Conservation (phyloP, 768 basidiomycete species). For the Lentinus brumalis region DNA sequence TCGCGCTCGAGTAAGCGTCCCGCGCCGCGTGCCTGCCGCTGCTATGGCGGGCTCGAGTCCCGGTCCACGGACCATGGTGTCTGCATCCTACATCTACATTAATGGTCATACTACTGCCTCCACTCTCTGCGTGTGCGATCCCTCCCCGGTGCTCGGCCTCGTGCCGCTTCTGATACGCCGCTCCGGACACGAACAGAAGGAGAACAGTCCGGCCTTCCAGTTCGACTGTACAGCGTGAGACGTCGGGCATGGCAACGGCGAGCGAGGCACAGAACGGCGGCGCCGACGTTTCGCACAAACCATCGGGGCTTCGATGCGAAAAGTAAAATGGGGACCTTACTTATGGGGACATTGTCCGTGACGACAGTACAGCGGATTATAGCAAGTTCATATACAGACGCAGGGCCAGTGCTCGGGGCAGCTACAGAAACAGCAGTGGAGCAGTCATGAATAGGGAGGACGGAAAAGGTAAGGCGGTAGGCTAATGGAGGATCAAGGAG, state of each 20-base stretch:
- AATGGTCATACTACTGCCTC: slow-evolving; percentile 20
- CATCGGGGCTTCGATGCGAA: no score
- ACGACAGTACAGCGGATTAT: slow-evolving; percentile 16
- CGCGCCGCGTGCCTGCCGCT: background rate
- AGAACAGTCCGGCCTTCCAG: no score
- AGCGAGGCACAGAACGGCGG: no score
- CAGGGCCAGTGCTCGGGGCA: background rate
- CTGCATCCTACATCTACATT: slow-evolving; percentile 12
- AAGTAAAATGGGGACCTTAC: background rate
- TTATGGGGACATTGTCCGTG: slow-evolving; percentile 1
- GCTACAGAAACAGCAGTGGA: slow-evolving; percentile 3
- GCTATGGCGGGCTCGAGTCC: slow-evolving; percentile 2
- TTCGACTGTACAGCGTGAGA: no score
- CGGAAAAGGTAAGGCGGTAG: slow-evolving; percentile 1
- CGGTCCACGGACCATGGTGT: background rate
- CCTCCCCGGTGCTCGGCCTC: background rate
- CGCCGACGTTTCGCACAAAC: no score
- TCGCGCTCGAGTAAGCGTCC: slow-evolving; percentile 67
- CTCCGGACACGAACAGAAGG: no score
- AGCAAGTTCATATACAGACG: slow-evolving; percentile 15
- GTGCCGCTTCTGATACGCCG: background rate
- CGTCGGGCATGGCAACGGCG: no score
- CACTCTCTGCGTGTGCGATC: slow-evolving; percentile 1
- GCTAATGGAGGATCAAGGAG: background rate
- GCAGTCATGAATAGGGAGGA: background rate